A percentile compares a stretch with the other conserved stretches of the same genome.
phyloP scores from a whole-genome alignment of 805 yeast species.

The Blastobotrys muscicola region DNA sequence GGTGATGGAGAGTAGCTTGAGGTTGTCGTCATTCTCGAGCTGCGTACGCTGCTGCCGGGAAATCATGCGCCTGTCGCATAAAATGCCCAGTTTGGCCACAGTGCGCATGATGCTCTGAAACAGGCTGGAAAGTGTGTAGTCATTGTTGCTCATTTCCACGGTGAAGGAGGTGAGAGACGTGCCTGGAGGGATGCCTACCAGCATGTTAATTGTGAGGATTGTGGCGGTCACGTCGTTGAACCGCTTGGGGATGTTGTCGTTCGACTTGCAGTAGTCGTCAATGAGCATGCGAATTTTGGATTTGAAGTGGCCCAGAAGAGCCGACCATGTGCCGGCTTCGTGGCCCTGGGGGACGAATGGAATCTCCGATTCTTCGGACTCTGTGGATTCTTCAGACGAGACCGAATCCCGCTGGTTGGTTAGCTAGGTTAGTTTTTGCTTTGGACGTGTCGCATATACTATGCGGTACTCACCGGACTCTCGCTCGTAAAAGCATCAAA shows the following conservation, averaged over 20 bases:
- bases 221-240: conserved; percentile 7
- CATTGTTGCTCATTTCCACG: conserved; percentile 5
- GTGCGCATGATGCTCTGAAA: conserved; percentile 14
- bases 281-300: background rate
- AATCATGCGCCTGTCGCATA: conserved; percentile 11
- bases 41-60: conserved; percentile 4
- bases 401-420: too few species aligned
- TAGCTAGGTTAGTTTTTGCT: too few species aligned
- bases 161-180: conserved; percentile 11
- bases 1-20: background rate
- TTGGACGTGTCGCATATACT: too few species aligned
- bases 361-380: background rate
- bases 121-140: conserved; percentile 4
- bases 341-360: conserved; percentile 2
- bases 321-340: conserved; percentile 12
- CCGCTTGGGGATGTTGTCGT: conserved; percentile 2
- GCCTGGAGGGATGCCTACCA: conserved; percentile 19
- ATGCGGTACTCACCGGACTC: too few species aligned
- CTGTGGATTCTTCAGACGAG: too few species aligned
- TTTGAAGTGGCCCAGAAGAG: conserved; percentile 8
- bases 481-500: too few species aligned
- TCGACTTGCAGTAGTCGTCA: conserved; percentile 4
- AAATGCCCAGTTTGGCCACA: conserved; percentile 13
- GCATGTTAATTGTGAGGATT: conserved; percentile 12
- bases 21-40: background rate